Conservation (phyloP, 805 yeast species). For the Schizosaccharomyces octosporus region DNA sequence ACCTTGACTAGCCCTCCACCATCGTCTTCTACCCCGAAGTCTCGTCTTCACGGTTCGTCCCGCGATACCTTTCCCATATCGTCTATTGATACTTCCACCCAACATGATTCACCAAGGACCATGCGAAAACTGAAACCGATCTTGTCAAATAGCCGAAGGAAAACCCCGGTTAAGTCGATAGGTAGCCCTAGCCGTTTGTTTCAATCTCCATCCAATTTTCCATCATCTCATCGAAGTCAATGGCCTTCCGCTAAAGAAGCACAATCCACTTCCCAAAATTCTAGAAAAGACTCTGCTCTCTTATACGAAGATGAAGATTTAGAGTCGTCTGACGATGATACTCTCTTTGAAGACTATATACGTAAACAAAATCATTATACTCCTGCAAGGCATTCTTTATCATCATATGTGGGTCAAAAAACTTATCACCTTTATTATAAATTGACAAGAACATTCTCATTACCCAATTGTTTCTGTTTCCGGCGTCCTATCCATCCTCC, state of each 20-base stretch:
- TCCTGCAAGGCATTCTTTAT: too few relatives aligned
- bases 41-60: not conserved
- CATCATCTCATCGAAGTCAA: not conserved
- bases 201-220: not conserved
- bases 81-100: not conserved
- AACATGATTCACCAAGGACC: not conserved
- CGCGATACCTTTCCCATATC: not conserved
- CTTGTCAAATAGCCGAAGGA: not conserved
- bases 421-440: not conserved
- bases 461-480: not conserved
- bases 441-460: not conserved
- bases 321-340: not conserved
- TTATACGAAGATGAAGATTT: not conserved
- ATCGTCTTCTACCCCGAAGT: not conserved
- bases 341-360: not conserved
- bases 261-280: not conserved
- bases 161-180: not conserved
- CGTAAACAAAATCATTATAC: not conserved
- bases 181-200: not conserved
- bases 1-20: not conserved
- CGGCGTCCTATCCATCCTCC: not conserved
- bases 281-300: too few relatives aligned
- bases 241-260: not conserved
- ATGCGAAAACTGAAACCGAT: not conserved
- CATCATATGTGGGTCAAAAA: too few relatives aligned